Base-by-base conservation (phyloP, 352 stramenopile species). In the Pythium dissimile region DNA sequence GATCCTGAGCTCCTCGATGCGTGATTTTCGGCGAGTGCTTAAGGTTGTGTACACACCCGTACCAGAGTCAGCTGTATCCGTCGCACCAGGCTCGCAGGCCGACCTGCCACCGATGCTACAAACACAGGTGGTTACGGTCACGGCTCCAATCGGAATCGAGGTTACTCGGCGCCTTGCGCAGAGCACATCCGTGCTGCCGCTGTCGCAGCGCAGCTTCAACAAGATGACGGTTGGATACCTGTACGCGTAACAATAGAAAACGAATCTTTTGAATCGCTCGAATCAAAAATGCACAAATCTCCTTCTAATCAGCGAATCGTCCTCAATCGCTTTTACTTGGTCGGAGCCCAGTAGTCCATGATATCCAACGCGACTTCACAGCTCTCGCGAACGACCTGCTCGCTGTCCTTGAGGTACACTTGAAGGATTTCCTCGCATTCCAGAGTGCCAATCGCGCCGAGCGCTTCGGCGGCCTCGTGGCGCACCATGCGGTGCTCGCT, bases 401-500 rank as follows among this genome's bases (percentile, higher is more conserved):
- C 83, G 28, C 66, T 44, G 65, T 93, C 83, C 47, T 84, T 73
- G 20, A 84, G 63, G 59, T 89, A 87, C 12, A 77, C 45, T 37
- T 75, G 70, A 12, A 99, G 66, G 39, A 98, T 90, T 23, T 74
- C 66, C 71, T 98, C 89, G 53, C 89, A 97, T 34, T 98, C 88
- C 31, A 76, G 76, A 16, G 89, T 92, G 59, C 95, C 95, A 62
- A 99, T 98, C 5, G 96, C 93, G 49, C 97, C 97, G 8, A 99
- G 77, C 24, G 97, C 96, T 80, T 99, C 97, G 0, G 96, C 96
- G 30, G 92, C 96, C 69, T 99, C 97, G 71, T 99, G 97, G 59
- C 97, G 88, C 28, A 99, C 97, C 95, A 99, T 99, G 41, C 81
- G 75, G 76, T 99, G 96, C 77, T 99, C 92, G 27, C 60, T 80